Conservation (phyloP, 2,329 filamentous ascomycete genomes). For the Nigrospora sphaerica region DNA sequence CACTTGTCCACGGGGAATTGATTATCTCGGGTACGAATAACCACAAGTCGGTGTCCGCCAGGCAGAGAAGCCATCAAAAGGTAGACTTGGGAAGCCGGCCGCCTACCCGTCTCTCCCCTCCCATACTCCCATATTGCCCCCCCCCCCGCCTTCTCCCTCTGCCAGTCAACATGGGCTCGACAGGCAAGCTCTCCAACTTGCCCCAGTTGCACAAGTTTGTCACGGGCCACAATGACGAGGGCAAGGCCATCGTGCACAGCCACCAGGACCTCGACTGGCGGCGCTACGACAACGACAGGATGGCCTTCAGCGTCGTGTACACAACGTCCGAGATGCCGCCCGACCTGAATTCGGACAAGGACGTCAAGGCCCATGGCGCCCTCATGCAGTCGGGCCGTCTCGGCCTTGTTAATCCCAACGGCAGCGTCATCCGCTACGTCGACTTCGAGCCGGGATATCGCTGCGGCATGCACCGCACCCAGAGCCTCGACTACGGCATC, state of each 20-base stretch:
- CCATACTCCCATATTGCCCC: not conserved
- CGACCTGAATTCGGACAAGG: constrained; percentile 30
- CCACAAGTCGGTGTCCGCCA: no score
- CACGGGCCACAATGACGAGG: constrained; percentile 17
- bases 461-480: constrained; percentile 43
- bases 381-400: constrained; percentile 28
- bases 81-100: no score
- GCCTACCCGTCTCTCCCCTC: not conserved
- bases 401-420: constrained; percentile 23
- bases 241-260: constrained; percentile 27
- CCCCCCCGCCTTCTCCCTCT: no score
- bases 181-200: constrained; percentile 5
- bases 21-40: no score
- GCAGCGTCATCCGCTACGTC: constrained; percentile 34
- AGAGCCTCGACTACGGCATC: constrained; percentile 47
- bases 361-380: constrained; percentile 28
- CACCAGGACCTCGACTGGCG: constrained; percentile 19
- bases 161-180: not conserved
- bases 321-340: constrained; percentile 31
- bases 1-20: no score
- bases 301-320: constrained; percentile 33
- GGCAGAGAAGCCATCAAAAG: no score
- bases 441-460: constrained; percentile 37
- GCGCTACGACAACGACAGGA: constrained; percentile 20
- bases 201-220: constrained; percentile 15